A percentile compares a stretch with the other conserved stretches of the same genome.
Evolutionary conservation across 2,329 filamentous ascomycete genomes (phyloP).

Genomic region (Plectosphaerella sp.): DNA sequence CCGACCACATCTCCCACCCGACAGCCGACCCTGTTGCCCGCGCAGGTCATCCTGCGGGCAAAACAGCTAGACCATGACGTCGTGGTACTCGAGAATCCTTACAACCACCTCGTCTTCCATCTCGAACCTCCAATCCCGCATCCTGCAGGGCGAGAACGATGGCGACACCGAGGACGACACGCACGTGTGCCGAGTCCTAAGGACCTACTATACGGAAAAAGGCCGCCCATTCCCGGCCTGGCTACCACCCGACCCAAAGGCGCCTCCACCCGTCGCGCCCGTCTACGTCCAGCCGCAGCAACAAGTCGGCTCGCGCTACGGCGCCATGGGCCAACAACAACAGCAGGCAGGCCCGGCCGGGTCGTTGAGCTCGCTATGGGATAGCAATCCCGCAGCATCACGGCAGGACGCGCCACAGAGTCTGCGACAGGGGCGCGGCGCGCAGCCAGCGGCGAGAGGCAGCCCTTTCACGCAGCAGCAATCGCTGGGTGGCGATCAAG

Average conservation of each 20-base stretch:
- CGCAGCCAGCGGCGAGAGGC: conserved; percentile 20
- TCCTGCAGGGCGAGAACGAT: conserved; percentile 62
- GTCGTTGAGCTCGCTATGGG: conserved; percentile 55
- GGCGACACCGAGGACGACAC: conserved; percentile 84
- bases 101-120: conserved; percentile 62
- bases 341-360: conserved; percentile 21
- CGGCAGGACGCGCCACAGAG: conserved; percentile 33
- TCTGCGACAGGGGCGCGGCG: conserved; percentile 35
- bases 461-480: conserved; percentile 23
- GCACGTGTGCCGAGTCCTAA: conserved; percentile 88
- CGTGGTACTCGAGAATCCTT: conserved; percentile 74
- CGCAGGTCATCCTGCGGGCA: conserved; percentile 10
- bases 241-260: conserved; percentile 88
- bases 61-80: conserved; percentile 53
- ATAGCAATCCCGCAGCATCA: conserved; percentile 32
- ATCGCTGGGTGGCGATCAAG: conserved; percentile 21
- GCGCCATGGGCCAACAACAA: conserved; percentile 23
- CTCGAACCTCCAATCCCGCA: conserved; percentile 62
- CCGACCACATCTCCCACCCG: background rate
- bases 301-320: conserved; percentile 48
- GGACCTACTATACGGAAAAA: conserved; percentile 89
- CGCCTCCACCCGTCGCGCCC: conserved; percentile 50
- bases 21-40: conserved; percentile 3
- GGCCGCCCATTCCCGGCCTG: conserved; percentile 75
- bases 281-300: conserved; percentile 41